Evolutionary conservation across 495 filamentous ascomycete species (phyloP), one percentile per base, ranked within the genome.

Genomic region (Xylaria curta): DNA sequence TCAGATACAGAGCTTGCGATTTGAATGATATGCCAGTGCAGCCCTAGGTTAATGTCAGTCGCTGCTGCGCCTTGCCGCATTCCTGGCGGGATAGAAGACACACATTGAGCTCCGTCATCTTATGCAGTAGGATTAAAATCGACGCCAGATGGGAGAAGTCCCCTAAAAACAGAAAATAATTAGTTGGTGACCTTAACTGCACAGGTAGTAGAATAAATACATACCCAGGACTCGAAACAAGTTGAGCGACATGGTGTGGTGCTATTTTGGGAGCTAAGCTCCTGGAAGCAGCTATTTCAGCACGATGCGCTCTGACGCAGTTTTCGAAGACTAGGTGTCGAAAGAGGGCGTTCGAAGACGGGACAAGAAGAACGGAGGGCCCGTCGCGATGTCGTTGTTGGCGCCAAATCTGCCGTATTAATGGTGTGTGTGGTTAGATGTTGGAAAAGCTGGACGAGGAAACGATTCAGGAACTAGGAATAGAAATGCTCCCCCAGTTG

Each of bases 21-120:
- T 98, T 98, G 87, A 98, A 97, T 6, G 96, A 98, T 82, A 99
- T 92, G 72, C 96, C 96, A 15, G 95, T 91, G 76, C 95, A 97
- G 85, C 94, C 97, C 96, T 99, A 85, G 21, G 49, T 49, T 49
- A 60, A 4, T n/a, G 68, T 76, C 73, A 78, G 76, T 70, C 53
- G 58, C 56, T 44, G 60, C n/a, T 44, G 60, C n/a, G 46, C 58
- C 28, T 12, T 21, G 19, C 10, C 61, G 17, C 49, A 40, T 66
- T 69, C 56, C 53, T 47, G 51, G 33, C 12, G 36, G n/a, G 31
- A 26, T 19, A 54, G 49, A 9, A 58, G 51, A 80, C 87, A 68
- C 85, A 98, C 95, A 80, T 92, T 95, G 44, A 94, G 92, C 75
- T 90, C 90, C 76, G 89, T 90, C 92, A 99, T 99, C 86, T 99